A percentile compares a stretch with the other conserved stretches of the same genome.
Evolutionary conservation across 345 rosid species (phyloP).

Genomic region (Pistacia vera): DNA sequence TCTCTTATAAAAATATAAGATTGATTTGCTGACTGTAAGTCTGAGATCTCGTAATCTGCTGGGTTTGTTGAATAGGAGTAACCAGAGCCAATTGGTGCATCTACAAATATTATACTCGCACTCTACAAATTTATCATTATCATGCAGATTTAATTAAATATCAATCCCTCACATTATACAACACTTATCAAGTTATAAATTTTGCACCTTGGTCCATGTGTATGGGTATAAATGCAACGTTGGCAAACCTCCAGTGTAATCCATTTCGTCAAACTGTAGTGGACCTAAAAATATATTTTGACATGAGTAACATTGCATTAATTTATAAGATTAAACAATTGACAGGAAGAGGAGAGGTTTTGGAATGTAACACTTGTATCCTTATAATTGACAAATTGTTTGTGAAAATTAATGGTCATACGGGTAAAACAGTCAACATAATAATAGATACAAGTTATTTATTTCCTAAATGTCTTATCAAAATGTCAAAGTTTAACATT

Average conservation of each 20-base stretch:
- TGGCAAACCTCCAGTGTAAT: constrained; percentile 28
- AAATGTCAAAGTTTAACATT: too few species aligned
- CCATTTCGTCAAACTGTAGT: constrained; percentile 1
- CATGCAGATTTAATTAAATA: neutral
- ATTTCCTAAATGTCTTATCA: too few species aligned
- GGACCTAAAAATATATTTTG: constrained; percentile 20
- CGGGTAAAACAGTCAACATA: too few species aligned
- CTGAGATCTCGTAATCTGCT: constrained; percentile 9
- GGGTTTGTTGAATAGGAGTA: constrained; percentile 22
- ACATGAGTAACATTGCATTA: too few species aligned
- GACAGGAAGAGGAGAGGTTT: too few species aligned
- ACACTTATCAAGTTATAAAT: too few species aligned
- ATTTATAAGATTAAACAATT: neutral
- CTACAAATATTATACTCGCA: constrained; percentile 24
- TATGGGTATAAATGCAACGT: constrained; percentile 7
- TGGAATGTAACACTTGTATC: too few species aligned
- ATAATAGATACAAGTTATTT: too few species aligned
- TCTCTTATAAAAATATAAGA: constrained; percentile 15
- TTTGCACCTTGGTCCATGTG: constrained; percentile 35
- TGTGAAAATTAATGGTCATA: too few species aligned
- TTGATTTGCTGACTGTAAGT: constrained; percentile 6
- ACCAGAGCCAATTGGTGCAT: constrained; percentile 27
- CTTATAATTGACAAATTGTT: too few species aligned
- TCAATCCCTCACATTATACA: too few species aligned
- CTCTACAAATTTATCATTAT: neutral